Percentiles rank a stretch among this genome's conserved stretches.
These are phyloP conservation scores for Diaporthe humulicola DNA, from an alignment of 2,329 filamentous ascomycete species.

Conservation along the genomic window DNA sequence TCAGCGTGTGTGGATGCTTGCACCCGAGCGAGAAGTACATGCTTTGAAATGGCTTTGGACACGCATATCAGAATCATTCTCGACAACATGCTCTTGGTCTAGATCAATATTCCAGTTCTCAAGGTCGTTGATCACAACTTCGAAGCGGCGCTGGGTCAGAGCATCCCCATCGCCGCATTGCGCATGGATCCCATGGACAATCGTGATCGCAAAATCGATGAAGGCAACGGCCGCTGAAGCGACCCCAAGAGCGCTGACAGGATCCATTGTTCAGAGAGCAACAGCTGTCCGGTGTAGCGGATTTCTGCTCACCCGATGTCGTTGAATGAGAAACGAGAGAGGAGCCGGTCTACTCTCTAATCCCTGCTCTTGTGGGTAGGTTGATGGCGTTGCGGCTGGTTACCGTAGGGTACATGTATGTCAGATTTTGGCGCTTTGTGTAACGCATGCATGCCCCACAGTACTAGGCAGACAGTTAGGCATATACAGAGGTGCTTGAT, in stretches of 20 bases:
- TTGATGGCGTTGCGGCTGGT: too few relatives aligned
- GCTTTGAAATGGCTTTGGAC: not conserved
- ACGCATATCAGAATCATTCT: not conserved
- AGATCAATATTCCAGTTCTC: not conserved
- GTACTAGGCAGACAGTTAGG: too few relatives aligned
- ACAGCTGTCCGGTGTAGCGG: not conserved
- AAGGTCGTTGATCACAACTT: constrained; percentile 4
- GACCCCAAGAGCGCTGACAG: constrained; percentile 8
- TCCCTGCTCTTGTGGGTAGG: too few relatives aligned
- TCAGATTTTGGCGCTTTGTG: too few relatives aligned
- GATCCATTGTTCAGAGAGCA: not conserved
- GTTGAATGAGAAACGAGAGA: not conserved
- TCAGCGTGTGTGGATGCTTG: not conserved
- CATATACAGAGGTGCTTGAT: too few relatives aligned
- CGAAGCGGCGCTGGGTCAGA: not conserved
- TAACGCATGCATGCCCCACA: too few relatives aligned
- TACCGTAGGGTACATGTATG: too few relatives aligned
- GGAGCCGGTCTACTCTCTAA: not conserved
- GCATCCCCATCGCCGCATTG: not conserved
- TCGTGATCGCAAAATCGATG: not conserved
- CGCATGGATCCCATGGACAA: not conserved
- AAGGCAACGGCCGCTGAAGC: not conserved
- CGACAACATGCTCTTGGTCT: not conserved
- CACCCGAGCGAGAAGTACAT: not conserved
- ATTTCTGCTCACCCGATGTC: not conserved